Evolutionary conservation across 495 filamentous ascomycete species (phyloP).

Genomic region (Penicillium alfredii): DNA sequence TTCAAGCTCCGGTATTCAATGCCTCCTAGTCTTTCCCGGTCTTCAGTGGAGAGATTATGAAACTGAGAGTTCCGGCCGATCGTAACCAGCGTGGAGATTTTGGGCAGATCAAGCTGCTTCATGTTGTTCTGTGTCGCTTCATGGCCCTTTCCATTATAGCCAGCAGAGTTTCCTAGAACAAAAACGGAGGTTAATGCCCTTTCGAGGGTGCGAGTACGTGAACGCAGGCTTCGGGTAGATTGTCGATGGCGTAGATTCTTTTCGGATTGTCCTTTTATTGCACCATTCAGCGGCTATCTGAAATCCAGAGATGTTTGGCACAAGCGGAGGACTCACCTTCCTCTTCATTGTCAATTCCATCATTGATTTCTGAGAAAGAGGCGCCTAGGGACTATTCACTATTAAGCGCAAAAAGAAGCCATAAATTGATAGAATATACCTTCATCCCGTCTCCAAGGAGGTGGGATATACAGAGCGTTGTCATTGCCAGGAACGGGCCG

Average conservation of each 20-base stretch:
- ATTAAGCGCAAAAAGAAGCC: not conserved
- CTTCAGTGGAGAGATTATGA: constrained; percentile 55
- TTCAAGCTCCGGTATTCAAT: constrained; percentile 60
- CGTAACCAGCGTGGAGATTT: constrained; percentile 44
- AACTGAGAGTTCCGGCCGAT: constrained; percentile 76
- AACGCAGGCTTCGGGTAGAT: constrained; percentile 7
- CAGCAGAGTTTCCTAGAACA: not conserved
- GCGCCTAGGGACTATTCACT: constrained; percentile 9
- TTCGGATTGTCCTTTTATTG: constrained; percentile 3
- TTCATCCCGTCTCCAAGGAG: constrained; percentile 29
- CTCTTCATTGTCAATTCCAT: constrained; percentile 9
- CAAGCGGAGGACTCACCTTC: not conserved
- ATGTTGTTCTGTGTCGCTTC: too few relatives aligned
- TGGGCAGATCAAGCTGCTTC: constrained; percentile 18
- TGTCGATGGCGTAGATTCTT: constrained; percentile 1
- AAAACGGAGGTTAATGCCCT: too few relatives aligned
- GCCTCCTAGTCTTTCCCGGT: constrained; percentile 55
- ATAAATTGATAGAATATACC: constrained; percentile 12
- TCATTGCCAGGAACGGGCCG: constrained; percentile 2
- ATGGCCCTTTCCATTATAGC: not conserved
- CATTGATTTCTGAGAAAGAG: constrained; percentile 17
- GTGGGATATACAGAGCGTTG: constrained; percentile 31
- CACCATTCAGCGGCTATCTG: too few relatives aligned
- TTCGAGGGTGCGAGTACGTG: constrained; percentile 1
- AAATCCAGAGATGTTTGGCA: too few relatives aligned